Percentiles rank a stretch among this genome's conserved stretches.
Conservation (phyloP, 1,284 basidiomycete species). For the Cutaneotrichosporon sp. region DNA sequence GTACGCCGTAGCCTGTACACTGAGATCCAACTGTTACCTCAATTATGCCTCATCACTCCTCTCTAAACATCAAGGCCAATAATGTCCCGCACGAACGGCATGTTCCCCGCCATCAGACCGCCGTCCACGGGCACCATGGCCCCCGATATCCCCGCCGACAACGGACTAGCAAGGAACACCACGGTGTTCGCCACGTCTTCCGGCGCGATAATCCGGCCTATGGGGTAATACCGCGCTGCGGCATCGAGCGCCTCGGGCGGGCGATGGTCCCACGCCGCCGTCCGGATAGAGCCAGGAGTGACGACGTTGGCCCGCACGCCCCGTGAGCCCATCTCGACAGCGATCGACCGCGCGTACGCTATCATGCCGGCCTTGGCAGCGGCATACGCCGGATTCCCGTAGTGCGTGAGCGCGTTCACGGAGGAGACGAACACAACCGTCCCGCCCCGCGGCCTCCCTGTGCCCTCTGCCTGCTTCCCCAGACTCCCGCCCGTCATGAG, state of each 20-base stretch:
- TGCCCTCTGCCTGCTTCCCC: too few relatives aligned
- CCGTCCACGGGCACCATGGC: background rate
- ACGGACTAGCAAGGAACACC: background rate
- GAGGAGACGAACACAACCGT: background rate
- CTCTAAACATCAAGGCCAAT: background rate
- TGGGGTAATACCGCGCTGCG: background rate
- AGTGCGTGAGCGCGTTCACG: conserved; percentile 2
- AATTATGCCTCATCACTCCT: background rate
- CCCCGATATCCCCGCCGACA: conserved; percentile 1
- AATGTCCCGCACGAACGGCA: conserved; percentile 1
- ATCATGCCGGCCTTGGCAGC: conserved; percentile 1
- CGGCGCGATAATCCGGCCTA: background rate
- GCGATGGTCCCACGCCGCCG: conserved; percentile 1
- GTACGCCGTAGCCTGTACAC: too few relatives aligned
- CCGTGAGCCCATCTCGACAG: background rate
- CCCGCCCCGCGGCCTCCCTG: background rate
- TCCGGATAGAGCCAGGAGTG: background rate
- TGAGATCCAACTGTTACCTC: too few relatives aligned
- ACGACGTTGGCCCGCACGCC: conserved; percentile 1
- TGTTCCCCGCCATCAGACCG: background rate
- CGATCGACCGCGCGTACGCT: background rate
- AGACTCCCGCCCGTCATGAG: background rate
- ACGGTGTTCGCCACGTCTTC: background rate
- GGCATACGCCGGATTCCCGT: conserved; percentile 1
- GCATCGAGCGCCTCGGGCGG: background rate